Percentiles rank a stretch among this genome's conserved stretches.
These are phyloP conservation scores for Boletus sensibilis DNA, from an alignment of 768 basidiomycete genomes.

Conservation along the genomic window DNA sequence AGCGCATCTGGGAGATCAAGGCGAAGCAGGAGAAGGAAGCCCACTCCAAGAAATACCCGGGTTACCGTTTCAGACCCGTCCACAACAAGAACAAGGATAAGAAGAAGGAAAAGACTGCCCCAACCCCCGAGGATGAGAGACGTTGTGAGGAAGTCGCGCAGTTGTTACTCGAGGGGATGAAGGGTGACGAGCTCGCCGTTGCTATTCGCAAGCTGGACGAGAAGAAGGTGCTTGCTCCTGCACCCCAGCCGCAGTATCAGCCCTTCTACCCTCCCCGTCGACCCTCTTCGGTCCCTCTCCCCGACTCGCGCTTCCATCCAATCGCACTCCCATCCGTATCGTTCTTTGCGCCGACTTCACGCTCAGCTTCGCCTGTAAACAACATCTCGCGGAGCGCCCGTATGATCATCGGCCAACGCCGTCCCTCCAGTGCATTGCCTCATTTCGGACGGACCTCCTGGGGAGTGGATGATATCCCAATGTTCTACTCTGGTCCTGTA, in stretches of 20 bases:
- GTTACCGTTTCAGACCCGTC: slow-evolving; percentile 51
- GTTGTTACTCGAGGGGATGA: slow-evolving; percentile 64
- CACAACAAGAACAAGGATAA: slow-evolving; percentile 48
- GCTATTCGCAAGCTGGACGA: slow-evolving; percentile 56
- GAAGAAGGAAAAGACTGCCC: slow-evolving; percentile 31
- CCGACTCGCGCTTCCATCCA: slow-evolving; percentile 37
- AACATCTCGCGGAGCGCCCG: slow-evolving; percentile 46
- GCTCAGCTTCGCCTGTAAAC: slow-evolving; percentile 43
- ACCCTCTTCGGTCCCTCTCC: slow-evolving; percentile 63
- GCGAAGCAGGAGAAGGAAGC: slow-evolving; percentile 74
- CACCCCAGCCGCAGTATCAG: slow-evolving; percentile 5
- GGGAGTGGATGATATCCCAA: slow-evolving; percentile 29
- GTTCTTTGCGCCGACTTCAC: slow-evolving; percentile 41
- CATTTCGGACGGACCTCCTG: slow-evolving; percentile 28
- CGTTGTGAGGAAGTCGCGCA: slow-evolving; percentile 56
- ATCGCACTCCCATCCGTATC: slow-evolving; percentile 47
- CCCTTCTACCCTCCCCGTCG: slow-evolving; percentile 46
- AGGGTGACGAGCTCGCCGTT: slow-evolving; percentile 63
- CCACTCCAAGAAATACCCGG: slow-evolving; percentile 66
- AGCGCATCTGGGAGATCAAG: slow-evolving; percentile 67
- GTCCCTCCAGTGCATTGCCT: slow-evolving; percentile 50
- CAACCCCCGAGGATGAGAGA: slow-evolving; percentile 29
- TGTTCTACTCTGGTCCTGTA: slow-evolving; percentile 9
- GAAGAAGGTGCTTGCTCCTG: not conserved
- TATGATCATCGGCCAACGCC: slow-evolving; percentile 43